Evolutionary conservation across 257 asterid species (phyloP), one percentile per base, ranked within the genome.

Genomic region (Coffea eugenioides): DNA sequence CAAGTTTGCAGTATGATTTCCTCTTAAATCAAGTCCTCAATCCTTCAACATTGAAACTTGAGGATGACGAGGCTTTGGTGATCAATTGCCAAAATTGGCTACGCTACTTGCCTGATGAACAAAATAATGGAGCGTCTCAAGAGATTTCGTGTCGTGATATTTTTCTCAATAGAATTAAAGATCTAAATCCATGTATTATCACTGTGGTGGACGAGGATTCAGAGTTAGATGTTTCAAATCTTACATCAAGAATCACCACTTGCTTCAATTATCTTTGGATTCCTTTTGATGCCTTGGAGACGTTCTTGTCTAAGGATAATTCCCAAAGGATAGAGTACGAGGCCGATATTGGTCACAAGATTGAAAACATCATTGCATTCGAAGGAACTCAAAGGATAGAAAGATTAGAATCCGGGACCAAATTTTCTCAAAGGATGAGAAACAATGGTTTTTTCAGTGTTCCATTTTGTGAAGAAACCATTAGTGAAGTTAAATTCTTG

Each of bases 191-290:
- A 23, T 56, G 87, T 73, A 54, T 89, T 21, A 71, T 90, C 39
- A 86, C 89, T 0, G 62, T 90, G 13, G 93, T 91, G 3, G 97
- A 93, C 12, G 97, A 93, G 79, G 97, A 93, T 59, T 90, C 90
- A 3, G 93, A 91, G 56, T 68, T 90, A 8, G 91, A 91, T 3
- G 34, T 80, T 8, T 64, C 84, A 5, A 82, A 43, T 27, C 83
- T 93, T 2, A 84, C 87, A 2, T 84, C 93, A 43, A 89, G 97
- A 74, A 85, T 93, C 61, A 77, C 90, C 1, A 23, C 94, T 1
- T 88, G 91, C 67, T 91, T 93, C 82, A 93, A 93, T 83, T 93
- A 93, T 75, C 71, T 93, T 64, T 93, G 97, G 97, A 93, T 93
- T 71, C 97, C 96, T 5, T 93, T 90, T 69, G 98, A 93, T 39